A percentile compares a stretch with the other conserved stretches of the same genome.
Conservation (phyloP, 176 grass and related monocot species). For the sorghum (Sorghum bicolor) region Sorghum_bicolor_NCBIv3 NC_012876.2:60945501-60946000, state of each 20-base stretch:
- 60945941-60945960: slow-evolving; percentile 16
- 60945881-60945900: slow-evolving; percentile 27
- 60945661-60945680: slow-evolving; percentile 30
- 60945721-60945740: slow-evolving; percentile 37
- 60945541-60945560: slow-evolving; percentile 23
- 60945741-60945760: slow-evolving; percentile 42
- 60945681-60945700: slow-evolving; percentile 20
- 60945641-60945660: slow-evolving; percentile 43
- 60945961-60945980: slow-evolving; percentile 16
- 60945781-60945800: slow-evolving; percentile 40
- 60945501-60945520: slow-evolving; percentile 30
- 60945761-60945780: slow-evolving; percentile 24
- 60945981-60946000: slow-evolving; percentile 23
- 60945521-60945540: slow-evolving; percentile 22
- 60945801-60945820: slow-evolving; percentile 45
- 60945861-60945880: slow-evolving; percentile 42
- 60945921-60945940: slow-evolving; percentile 9
- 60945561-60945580: slow-evolving; percentile 21
- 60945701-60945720: slow-evolving; percentile 14
- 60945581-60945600: background rate
- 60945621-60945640: slow-evolving; percentile 24
- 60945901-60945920: slow-evolving; percentile 40
- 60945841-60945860: slow-evolving; percentile 1
- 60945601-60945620: background rate
- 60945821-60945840: slow-evolving; percentile 46